Percentiles rank a stretch among this genome's conserved stretches.
These are phyloP conservation scores for Populus tomentosa DNA, from an alignment of 441 rosid species.

Conservation along the genomic window DNA sequence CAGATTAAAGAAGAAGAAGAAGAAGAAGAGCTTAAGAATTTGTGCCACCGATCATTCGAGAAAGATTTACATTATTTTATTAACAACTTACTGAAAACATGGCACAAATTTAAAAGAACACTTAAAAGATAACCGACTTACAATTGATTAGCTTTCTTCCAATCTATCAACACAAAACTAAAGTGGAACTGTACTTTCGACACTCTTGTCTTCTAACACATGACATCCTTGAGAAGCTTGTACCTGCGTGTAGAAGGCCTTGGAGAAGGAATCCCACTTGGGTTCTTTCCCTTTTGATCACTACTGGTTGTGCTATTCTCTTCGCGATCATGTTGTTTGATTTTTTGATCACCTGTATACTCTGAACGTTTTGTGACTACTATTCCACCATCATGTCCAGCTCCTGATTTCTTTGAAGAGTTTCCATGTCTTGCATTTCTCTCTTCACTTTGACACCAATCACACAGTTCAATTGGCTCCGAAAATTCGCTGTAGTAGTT, in stretches of 20 bases:
- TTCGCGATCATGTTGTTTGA: constrained; percentile 51
- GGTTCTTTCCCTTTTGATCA: constrained; percentile 45
- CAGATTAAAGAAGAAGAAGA: neutral
- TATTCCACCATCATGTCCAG: constrained; percentile 25
- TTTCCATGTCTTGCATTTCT: constrained; percentile 37
- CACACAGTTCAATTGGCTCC: constrained; percentile 60
- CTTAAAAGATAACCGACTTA: neutral
- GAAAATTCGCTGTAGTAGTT: constrained; percentile 66
- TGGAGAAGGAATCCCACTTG: constrained; percentile 60
- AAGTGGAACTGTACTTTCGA: neutral
- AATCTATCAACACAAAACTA: neutral
- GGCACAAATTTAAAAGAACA: neutral
- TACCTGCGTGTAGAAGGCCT: constrained; percentile 82
- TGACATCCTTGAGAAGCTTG: constrained; percentile 98
- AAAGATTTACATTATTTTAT: constrained; percentile 32
- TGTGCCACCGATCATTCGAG: constrained; percentile 24
- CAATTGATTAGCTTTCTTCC: neutral
- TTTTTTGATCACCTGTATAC: constrained; percentile 44
- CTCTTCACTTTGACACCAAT: constrained; percentile 87
- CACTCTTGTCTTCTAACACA: constrained; percentile 40
- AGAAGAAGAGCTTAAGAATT: constrained; percentile 20
- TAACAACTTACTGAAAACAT: constrained; percentile 16
- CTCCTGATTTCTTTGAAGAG: constrained; percentile 52
- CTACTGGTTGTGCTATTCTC: constrained; percentile 23
- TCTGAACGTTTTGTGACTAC: constrained; percentile 50